Base-by-base conservation (phyloP, 306 rosid genomes). In the Lagenaria siceraria region DNA sequence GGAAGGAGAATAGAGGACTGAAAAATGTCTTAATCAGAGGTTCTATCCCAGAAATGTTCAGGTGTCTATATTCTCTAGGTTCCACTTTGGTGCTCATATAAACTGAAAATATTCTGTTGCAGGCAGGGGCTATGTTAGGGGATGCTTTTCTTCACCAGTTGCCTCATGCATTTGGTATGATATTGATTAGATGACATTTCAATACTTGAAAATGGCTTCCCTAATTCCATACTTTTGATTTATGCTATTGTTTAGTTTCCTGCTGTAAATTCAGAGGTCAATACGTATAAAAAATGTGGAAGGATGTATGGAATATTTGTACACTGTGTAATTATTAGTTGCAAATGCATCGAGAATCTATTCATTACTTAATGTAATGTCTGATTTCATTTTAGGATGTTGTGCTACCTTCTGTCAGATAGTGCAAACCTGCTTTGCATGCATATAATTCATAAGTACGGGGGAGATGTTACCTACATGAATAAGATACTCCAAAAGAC, bases 81-180 rank as follows among this genome's bases (percentile, higher is more conserved):
- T 43, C 21, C 22, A 65, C 77, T 38, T 27, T 79, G 53, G 55
- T 24, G 35, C 52, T 40, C 40, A 24, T 58, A 78, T 31, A 36
- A 54, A 29, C 52, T 63, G 10, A 74, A 24, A 21, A 4, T 80
- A 36, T 65, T 33, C 53, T 29, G 35, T 78, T 85, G 79, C 93
- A 94, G 98, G 98, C 98, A 69, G 98, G 98, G 52, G 98, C 98
- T 56, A 94, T 94, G 98, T 77, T 94, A 79, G 98, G 98, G 49
- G 98, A 94, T 85, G 97, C 98, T 76, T 94, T 94, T 85, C 97
- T 94, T 85, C 98, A 94, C 87, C 98, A 94, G 81, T 76, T 94
- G 80, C 98, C 98, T 0, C 98, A 94, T 86, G 98, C 98, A 70
- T 90, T 94, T 87, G 98, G 98, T 94, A 90, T 61, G 88, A 25